Evolutionary conservation across 768 basidiomycete species (phyloP), one percentile per base, ranked within the genome.

Genomic region (Pleurotus eryngii): DNA sequence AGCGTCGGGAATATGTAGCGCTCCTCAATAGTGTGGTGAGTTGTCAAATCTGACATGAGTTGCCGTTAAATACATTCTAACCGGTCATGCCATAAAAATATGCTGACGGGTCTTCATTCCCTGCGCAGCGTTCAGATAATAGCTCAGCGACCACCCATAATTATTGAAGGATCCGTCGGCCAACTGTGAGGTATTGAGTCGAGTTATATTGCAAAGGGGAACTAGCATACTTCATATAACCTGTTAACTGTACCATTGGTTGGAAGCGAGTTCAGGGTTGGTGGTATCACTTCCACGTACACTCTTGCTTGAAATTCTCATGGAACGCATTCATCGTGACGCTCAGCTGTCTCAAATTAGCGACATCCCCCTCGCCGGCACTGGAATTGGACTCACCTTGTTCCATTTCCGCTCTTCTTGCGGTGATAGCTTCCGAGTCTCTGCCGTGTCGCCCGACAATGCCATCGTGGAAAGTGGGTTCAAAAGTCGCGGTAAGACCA

Each of bases 11-110:
- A 85, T 24, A 84, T 64, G 58, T 76, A 69, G 12, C 69, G 66
- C 64, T 84, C 82, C 60, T 83, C 82, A 57, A 81, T 79, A 9
- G 76, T 79, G 63, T 84, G 84, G 61, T 85, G 83, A 60, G 74
- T 69, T 1, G 76, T 81, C 45, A 85, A 66, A 56, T 81, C 83
- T 85, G 64, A 6, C 54, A 27, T 57, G 57, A 43, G 9, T 22
- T 18, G 18, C 40, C 37, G 22, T 26, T 30, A 45, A 18, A 40
- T 20, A 48, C 39, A 18, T 35, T 37, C 14, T 9, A 35, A 35
- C 27, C 18, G 24, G 27, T 24, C n/a, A 7, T 46, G 14, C 26
- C 5, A 11, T 18, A 50, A 11, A 12, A 50, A 17, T 35, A 39
- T 7, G 60, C 69, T 22, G 59, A 83, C 82, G 75, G 56, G 73